phyloP scores from a whole-genome alignment of 2,329 filamentous ascomycete species.

The Botrytis paeoniae region DNA sequence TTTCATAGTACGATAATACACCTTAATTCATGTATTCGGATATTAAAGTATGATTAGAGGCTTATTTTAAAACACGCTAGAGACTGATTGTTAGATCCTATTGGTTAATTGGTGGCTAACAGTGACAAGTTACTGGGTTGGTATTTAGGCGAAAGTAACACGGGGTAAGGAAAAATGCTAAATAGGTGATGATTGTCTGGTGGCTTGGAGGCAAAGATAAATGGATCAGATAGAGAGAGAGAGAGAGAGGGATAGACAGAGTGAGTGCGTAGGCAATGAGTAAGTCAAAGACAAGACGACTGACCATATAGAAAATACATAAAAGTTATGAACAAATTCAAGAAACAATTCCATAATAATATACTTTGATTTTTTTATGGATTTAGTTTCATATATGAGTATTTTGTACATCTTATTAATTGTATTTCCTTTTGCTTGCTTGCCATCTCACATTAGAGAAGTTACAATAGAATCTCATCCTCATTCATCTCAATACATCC shows the following conservation, averaged over 20 bases:
- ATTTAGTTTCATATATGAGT: background rate
- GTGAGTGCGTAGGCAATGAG: background rate
- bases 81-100: background rate
- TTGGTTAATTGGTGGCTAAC: constrained; percentile 4
- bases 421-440: constrained; percentile 8
- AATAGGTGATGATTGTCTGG: constrained; percentile 9
- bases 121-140: constrained; percentile 6
- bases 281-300: background rate
- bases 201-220: background rate
- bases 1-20: background rate
- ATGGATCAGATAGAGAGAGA: background rate
- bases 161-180: constrained; percentile 4
- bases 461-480: background rate
- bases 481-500: constrained; percentile 5
- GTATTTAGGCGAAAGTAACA: constrained; percentile 7
- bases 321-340: background rate
- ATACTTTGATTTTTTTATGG: background rate
- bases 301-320: background rate
- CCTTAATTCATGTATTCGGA: background rate
- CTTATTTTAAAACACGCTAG: constrained; percentile 14
- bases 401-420: background rate
- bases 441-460: background rate
- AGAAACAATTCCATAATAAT: background rate
- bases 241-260: background rate
- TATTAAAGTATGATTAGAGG: background rate